phyloP scores from a whole-genome alignment of 2,329 filamentous ascomycete species.

The Microdochium nivale region DNA sequence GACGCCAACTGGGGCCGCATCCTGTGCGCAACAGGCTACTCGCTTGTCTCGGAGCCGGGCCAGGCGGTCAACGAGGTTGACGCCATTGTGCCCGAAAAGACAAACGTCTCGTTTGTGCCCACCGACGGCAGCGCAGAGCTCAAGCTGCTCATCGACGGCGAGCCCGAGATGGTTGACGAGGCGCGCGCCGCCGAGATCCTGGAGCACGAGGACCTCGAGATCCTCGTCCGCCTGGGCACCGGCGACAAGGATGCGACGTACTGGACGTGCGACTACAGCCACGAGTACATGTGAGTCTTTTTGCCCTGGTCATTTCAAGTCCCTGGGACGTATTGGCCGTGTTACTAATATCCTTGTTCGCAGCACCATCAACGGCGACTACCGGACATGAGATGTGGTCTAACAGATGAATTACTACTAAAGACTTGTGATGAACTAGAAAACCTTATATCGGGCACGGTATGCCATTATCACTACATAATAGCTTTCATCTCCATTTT shows the following conservation, averaged over 20 bases:
- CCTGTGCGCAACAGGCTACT: conserved; percentile 86
- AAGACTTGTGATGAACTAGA: too few relatives aligned
- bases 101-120: conserved; percentile 72
- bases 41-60: conserved; percentile 51
- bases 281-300: conserved; percentile 55
- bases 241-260: conserved; percentile 61
- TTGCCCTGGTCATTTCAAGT: neutral
- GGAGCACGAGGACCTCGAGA: conserved; percentile 70
- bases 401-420: neutral
- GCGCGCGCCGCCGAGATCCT: conserved; percentile 68
- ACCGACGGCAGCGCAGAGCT: conserved; percentile 69
- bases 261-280: conserved; percentile 83
- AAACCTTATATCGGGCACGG: too few relatives aligned
- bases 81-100: conserved; percentile 57
- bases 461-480: too few relatives aligned
- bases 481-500: too few relatives aligned
- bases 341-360: conserved; percentile 9
- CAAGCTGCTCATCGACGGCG: conserved; percentile 68
- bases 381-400: conserved; percentile 40
- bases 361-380: conserved; percentile 58
- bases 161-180: conserved; percentile 75
- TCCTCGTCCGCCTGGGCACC: conserved; percentile 64
- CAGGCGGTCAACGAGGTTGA: conserved; percentile 48
- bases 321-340: neutral
- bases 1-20: conserved; percentile 99